Base-by-base conservation (phyloP, 257 asterid genomes). In the Marsdenia floribunda region DNA sequence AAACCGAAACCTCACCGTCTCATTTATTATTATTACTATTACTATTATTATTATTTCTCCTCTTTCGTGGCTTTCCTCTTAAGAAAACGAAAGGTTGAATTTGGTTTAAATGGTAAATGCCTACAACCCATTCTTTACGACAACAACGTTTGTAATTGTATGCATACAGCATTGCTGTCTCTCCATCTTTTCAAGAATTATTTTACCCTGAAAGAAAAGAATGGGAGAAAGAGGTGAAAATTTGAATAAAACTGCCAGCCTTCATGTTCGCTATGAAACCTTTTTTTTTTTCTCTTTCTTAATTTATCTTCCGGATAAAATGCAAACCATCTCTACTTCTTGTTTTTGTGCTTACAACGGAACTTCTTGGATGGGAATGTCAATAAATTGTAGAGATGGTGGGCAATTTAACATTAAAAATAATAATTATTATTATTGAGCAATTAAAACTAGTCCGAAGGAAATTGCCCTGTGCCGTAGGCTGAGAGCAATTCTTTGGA, bases 251-350 rank as follows among this genome's bases (percentile, higher is more conserved):
- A 67, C 46, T 53, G 50, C 49, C 73, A 64, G 40, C 72, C 35
- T 19, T n/a, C 40, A 29, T 60, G 38, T 73, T 44, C 73, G 63
- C 60, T 77, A 63, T 29, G 33, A 79, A 59, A 26, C 47, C 69
- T 68, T 80, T 68, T 16, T 65, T 65, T 53, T 24, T 9, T 66
- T 26, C 33, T 67, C 68, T 60, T 74, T 71, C 73, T 79, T 68
- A 18, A 13, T 49, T 59, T 73, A 59, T 75, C 69, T 87, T 55
- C 85, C 81, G 73, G 86, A 82, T 76, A 80, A 84, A 89, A 86
- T 83, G 91, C 90, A 73, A 73, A 78, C 87, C 91, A 89, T 82
- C 88, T 86, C 79, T 74, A 80, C 79, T 14, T 29, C 33, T 29
- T 29, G 33, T 29, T 29, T 6, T 52, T 14, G 3, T 3, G 2